A percentile compares a stretch with the other conserved stretches of the same genome.
phyloP scores from a whole-genome alignment of 73 alveolate species.

The Paramecium biaurelia region DNA sequence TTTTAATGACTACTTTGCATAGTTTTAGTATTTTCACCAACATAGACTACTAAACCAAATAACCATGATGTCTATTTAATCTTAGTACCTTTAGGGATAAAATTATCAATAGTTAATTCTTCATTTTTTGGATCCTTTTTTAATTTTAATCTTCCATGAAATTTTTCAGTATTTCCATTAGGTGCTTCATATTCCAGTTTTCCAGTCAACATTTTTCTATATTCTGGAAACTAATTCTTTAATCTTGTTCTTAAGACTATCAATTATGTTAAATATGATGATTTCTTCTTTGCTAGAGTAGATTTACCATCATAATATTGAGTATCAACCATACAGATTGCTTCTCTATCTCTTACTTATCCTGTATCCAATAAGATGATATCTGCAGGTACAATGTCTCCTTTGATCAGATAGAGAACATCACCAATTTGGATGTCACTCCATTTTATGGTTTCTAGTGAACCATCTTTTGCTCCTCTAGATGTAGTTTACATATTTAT shows the following conservation, averaged over 20 bases:
- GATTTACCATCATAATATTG: slow-evolving; percentile 55
- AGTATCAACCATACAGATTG: slow-evolving; percentile 56
- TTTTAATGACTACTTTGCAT: slow-evolving; percentile 29
- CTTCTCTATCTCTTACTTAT: slow-evolving; percentile 51
- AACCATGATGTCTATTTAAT: slow-evolving; percentile 53
- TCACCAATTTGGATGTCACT: slow-evolving; percentile 46
- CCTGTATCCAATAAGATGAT: slow-evolving; percentile 52
- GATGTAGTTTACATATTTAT: neutral
- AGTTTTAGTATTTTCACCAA: slow-evolving; percentile 58
- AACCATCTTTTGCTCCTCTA: slow-evolving; percentile 39
- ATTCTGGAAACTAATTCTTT: slow-evolving; percentile 42
- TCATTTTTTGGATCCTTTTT: slow-evolving; percentile 63
- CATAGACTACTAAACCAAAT: slow-evolving; percentile 61
- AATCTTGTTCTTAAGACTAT: slow-evolving; percentile 4
- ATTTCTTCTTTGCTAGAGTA: slow-evolving; percentile 20
- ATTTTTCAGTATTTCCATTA: neutral
- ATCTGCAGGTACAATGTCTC: slow-evolving; percentile 61
- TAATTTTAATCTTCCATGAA: slow-evolving; percentile 51
- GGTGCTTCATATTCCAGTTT: slow-evolving; percentile 58
- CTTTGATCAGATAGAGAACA: slow-evolving; percentile 14
- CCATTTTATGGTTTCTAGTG: slow-evolving; percentile 56
- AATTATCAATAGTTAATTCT: slow-evolving; percentile 40
- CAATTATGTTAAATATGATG: slow-evolving; percentile 16
- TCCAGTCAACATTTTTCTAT: slow-evolving; percentile 35
- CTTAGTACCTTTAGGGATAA: slow-evolving; percentile 60